Base-by-base conservation (phyloP, 2,329 filamentous ascomycete species). In the Lachnellula suecica region DNA sequence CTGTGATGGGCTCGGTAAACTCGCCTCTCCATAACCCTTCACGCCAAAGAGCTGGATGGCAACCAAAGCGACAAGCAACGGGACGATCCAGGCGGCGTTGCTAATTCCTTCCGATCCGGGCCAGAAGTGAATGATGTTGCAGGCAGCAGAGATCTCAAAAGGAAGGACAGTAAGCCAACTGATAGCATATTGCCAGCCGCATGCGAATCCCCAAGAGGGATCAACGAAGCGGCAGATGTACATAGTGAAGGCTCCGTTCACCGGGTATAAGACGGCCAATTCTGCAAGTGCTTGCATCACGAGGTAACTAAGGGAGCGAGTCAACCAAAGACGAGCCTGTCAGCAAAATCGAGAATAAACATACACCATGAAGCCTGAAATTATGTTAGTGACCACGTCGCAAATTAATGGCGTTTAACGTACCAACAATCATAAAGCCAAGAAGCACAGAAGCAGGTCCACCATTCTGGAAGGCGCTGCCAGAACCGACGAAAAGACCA, bases 171-270 rank as follows among this genome's bases (percentile, higher is more conserved):
- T 79, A 2, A 95, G 78, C 91, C 91, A 96, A 71, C 94, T 88
- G 56, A 96, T 69, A 4, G 88, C 89, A 67, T 96, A 62, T 66
- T 85, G 95, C 90, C 90, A 96, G 15, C 91, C 91, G 88, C 96
- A 94, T 44, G 91, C 89, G 64, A 96, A 95, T 0, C 91, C 91
- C 91, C 90, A 96, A 1, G 92, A 91, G 1, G 92, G 92, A 65
- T 97, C 91, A 10, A 97, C 71, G 64, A 97, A 97, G 9, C 93
- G 84, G 22, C 91, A 96, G n/a, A 91, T 93, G 73, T 92, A 97
- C 6, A 90, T 85, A 1, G 90, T 89, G 68, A 97, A 97, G 10
- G 91, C 94, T 51, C 92, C 93, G 19, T 91, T 88, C 22, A 97
- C 87, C 2, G 92, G 92, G 63, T 92, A 97, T n/a, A 91, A 74